Evolutionary conservation across 1,284 basidiomycete genomes (phyloP).

Genomic region (Tilletia setariae): DNA sequence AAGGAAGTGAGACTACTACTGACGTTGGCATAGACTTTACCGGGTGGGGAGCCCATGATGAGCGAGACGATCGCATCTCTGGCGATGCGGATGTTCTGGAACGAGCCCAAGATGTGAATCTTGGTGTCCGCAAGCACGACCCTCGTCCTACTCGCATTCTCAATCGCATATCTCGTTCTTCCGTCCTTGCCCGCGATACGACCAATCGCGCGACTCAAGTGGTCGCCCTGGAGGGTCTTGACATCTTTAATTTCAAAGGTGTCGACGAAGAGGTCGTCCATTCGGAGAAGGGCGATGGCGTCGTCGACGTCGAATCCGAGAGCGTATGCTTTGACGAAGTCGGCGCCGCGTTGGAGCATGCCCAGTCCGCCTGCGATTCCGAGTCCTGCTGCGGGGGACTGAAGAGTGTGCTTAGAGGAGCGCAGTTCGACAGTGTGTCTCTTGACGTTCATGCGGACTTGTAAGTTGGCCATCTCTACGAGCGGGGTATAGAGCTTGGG

Average conservation of each 20-base stretch:
- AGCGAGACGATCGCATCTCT: conserved; percentile 91
- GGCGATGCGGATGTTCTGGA: conserved; percentile 95
- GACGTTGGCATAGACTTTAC: conserved; percentile 76
- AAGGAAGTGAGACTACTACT: conserved; percentile 19
- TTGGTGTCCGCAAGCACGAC: conserved; percentile 96
- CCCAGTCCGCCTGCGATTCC: conserved; percentile 29
- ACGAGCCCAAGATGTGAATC: conserved; percentile 90
- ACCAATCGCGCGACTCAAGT: conserved; percentile 90
- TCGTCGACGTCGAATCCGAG: conserved; percentile 85
- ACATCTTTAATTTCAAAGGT: conserved; percentile 98
- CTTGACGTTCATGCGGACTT: conserved; percentile 93
- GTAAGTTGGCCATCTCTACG: conserved; percentile 87
- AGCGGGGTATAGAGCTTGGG: conserved; percentile 92
- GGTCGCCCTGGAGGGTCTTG: conserved; percentile 94
- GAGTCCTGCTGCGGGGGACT: conserved; percentile 18
- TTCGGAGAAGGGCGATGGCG: conserved; percentile 84
- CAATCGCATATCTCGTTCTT: conserved; percentile 96
- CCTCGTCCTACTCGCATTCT: conserved; percentile 90
- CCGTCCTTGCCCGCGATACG: conserved; percentile 97
- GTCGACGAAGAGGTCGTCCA: conserved; percentile 96
- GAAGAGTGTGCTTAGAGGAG: conserved; percentile 83
- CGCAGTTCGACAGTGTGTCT: conserved; percentile 84
- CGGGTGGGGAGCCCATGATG: conserved; percentile 90
- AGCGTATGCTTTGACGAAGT: conserved; percentile 93
- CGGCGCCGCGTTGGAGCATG: conserved; percentile 87